Percentiles rank a stretch among this genome's conserved stretches.
Conservation (phyloP, 805 yeast genomes). For the Zygosaccharomyces lentus region DNA sequence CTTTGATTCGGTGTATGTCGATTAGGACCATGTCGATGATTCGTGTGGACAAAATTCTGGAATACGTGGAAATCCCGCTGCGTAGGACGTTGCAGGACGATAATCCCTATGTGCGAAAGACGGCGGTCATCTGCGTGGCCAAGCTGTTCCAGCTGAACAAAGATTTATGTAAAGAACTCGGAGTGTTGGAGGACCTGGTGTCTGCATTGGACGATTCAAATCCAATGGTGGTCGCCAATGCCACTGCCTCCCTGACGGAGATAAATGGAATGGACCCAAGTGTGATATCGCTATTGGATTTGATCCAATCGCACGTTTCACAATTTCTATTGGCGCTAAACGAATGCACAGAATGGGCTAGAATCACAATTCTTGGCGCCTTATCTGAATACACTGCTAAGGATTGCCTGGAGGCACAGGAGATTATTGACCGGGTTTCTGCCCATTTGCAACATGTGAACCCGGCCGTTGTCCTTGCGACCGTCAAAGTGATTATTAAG, state of each 20-base stretch:
- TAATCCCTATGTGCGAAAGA: constrained; percentile 94
- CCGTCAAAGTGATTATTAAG: constrained; percentile 74
- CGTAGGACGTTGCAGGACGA: constrained; percentile 83
- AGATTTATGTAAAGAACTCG: constrained; percentile 77
- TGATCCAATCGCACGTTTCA: constrained; percentile 41
- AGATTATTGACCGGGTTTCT: constrained; percentile 80
- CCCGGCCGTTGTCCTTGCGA: constrained; percentile 86
- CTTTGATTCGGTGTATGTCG: constrained; percentile 91
- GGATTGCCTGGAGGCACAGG: constrained; percentile 63
- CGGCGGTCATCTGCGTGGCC: constrained; percentile 97
- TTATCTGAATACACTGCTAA: constrained; percentile 63
- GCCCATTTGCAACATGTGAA: constrained; percentile 97
- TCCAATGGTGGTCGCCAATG: constrained; percentile 97
- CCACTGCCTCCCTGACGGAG: constrained; percentile 80
- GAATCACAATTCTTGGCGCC: constrained; percentile 82
- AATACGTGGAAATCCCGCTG: constrained; percentile 87
- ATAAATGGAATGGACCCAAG: constrained; percentile 64
- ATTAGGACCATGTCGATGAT: constrained; percentile 99
- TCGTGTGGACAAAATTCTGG: constrained; percentile 90
- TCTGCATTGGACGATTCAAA: constrained; percentile 76
- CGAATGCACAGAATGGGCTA: constrained; percentile 99
- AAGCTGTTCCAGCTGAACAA: constrained; percentile 85
- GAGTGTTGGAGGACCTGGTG: constrained; percentile 68
- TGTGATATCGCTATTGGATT: constrained; percentile 40
- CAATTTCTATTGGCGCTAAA: constrained; percentile 79